Evolutionary conservation across 176 grass and related monocot genomes (phyloP).

Genomic region (Tillandsia fasciculata): DNA sequence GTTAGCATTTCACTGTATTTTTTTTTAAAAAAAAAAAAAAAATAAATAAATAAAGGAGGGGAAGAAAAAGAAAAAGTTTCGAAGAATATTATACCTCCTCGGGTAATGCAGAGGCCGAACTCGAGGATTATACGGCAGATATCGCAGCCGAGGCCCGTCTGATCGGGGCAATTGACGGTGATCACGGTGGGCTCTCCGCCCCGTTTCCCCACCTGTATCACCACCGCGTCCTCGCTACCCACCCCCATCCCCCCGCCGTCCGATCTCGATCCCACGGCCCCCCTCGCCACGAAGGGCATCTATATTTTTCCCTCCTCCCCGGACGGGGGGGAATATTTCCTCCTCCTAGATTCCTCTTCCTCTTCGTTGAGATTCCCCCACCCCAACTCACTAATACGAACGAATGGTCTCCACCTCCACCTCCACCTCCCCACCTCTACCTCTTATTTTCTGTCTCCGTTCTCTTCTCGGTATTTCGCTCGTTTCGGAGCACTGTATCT

Average conservation of each 20-base stretch:
- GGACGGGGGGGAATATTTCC: too few species aligned
- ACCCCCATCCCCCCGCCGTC: constrained; percentile 8
- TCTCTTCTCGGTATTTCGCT: not conserved
- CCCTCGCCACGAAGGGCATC: not conserved
- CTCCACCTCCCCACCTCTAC: too few species aligned
- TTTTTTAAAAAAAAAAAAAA: not conserved
- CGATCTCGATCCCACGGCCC: not conserved
- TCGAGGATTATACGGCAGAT: constrained; percentile 88
- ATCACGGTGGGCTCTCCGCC: constrained; percentile 44
- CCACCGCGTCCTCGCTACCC: constrained; percentile 60
- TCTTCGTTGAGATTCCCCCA: not conserved
- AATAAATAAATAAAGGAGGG: not conserved
- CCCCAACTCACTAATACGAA: not conserved
- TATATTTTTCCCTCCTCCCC: too few species aligned
- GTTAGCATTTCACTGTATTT: too few species aligned
- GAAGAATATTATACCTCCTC: constrained; percentile 37
- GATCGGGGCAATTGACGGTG: constrained; percentile 88
- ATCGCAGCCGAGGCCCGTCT: constrained; percentile 85
- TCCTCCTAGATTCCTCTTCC: not conserved
- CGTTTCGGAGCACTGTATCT: not conserved
- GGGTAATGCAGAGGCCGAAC: constrained; percentile 86
- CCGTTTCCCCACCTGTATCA: constrained; percentile 40
- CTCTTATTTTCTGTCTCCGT: too few species aligned
- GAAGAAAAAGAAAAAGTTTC: too few species aligned
- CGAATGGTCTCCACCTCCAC: too few species aligned